Evolutionary conservation across 2,329 filamentous ascomycete species (phyloP), one percentile per base, ranked within the genome.

Genomic region (Bipolaris oryzae): DNA sequence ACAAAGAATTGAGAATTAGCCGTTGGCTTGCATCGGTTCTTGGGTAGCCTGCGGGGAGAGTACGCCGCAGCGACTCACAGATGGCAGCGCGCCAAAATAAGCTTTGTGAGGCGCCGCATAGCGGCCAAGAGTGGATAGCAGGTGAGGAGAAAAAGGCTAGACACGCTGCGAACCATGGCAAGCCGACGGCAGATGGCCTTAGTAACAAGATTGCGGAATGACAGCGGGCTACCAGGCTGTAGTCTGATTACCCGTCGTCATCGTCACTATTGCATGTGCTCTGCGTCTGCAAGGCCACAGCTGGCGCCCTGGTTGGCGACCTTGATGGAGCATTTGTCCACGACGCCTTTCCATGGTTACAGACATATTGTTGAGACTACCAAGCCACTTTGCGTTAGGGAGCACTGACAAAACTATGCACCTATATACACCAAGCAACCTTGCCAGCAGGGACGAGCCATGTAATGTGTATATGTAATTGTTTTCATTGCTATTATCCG

Each of bases 191-290:
- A 50, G 28, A 44, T 51, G 37, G 25, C 25, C 25, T 28, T 28
- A 28, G 45, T 35, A 43, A 13, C 28, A 42, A 50, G 47, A 44
- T 31, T 48, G 55, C 55, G 41, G 34, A 44, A 42, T 57, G 57
- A 60, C 59, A 54, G 56, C 53, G 56, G 58, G 46, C 53, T 18
- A 41, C 33, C 37, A 42, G 54, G 16, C 41, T 50, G n/a, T 43
- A 44, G 45, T 50, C 56, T 49, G 25, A 39, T 15, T 25, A 16
- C 58, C 53, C 51, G 56, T 61, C 37, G 7, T 35, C 53, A 50
- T 54, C 59, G 56, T 61, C 50, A 59, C 53, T 7, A 53, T 56
- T 53, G 33, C 31, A 38, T 31, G 28, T 18, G 31, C 7, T 28
- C 9, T 28, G 25, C 25, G 7, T 28, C 25, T 10, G 25, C 23